These are phyloP conservation scores for Kodamaea leandrae DNA, from an alignment of 805 yeast species.

Conservation along the genomic window DNA sequence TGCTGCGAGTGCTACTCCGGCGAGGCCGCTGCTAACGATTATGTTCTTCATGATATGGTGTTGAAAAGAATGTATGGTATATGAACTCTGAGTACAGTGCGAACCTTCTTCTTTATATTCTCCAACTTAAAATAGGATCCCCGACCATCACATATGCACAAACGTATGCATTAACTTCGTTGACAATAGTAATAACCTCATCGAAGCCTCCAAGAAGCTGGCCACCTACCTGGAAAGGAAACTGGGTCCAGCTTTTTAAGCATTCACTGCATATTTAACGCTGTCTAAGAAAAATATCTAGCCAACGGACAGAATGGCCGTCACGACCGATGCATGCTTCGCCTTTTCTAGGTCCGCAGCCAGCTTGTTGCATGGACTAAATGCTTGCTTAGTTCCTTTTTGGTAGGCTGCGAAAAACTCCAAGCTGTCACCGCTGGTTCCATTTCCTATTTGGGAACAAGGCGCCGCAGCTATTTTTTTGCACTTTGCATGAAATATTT, in stretches of 20 bases:
- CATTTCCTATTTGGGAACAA: constrained; percentile 6
- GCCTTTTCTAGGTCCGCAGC: background rate
- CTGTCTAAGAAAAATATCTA: background rate
- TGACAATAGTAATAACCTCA: background rate
- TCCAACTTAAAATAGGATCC: background rate
- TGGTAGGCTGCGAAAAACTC: constrained; percentile 1
- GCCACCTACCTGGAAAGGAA: background rate
- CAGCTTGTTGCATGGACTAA: background rate
- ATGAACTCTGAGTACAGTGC: too few species aligned
- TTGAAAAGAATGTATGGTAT: constrained; percentile 3
- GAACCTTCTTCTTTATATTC: background rate
- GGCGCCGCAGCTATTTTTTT: constrained; percentile 1
- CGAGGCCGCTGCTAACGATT: constrained; percentile 3
- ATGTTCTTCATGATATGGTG: constrained; percentile 5
- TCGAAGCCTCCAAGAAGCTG: background rate
- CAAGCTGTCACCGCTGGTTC: constrained; percentile 4
- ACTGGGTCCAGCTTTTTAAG: background rate
- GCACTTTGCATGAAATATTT: background rate
- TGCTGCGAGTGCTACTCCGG: constrained; percentile 9
- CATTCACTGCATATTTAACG: background rate
- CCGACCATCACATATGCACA: background rate
- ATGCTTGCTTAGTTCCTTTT: background rate
- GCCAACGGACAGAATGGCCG: too few species aligned
- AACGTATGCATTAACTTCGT: too few species aligned
- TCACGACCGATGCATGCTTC: too few species aligned